Evolutionary conservation across 192 early-diverging fungal species (phyloP).

Genomic region (Mortierella antarctica): DNA sequence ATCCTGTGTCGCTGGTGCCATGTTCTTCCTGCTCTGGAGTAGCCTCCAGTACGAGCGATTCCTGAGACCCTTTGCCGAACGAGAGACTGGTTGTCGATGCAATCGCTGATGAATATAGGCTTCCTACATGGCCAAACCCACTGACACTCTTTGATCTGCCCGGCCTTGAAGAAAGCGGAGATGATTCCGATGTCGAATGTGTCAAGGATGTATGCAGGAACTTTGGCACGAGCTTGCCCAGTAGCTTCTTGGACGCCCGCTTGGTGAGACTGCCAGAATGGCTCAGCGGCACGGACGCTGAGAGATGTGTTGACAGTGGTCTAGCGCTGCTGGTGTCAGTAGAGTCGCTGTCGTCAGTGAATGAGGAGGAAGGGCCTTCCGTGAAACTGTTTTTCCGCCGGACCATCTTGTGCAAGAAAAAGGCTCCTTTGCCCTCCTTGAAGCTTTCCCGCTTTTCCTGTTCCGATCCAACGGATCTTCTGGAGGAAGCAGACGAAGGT

Average conservation of each 20-base stretch:
- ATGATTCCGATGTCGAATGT: background rate
- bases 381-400: constrained; percentile 42
- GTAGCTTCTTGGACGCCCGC: constrained; percentile 27
- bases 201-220: constrained; percentile 28
- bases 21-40: background rate
- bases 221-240: constrained; percentile 42
- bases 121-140: too few relatives aligned
- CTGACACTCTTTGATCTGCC: constrained; percentile 19
- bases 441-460: constrained; percentile 12
- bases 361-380: background rate
- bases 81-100: too few relatives aligned
- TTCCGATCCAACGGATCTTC: background rate
- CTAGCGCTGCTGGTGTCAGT: constrained; percentile 17
- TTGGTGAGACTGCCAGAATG: constrained; percentile 13
- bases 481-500: background rate
- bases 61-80: constrained; percentile 21
- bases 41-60: constrained; percentile 11
- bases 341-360: background rate
- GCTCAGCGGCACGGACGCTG: background rate
- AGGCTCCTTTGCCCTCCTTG: constrained; percentile 14
- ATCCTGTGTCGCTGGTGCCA: background rate
- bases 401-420: constrained; percentile 30
- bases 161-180: constrained; percentile 22
- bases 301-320: constrained; percentile 12
- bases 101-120: too few relatives aligned